Base-by-base conservation (phyloP, 768 basidiomycete genomes). In the Nidula microcarpa region DNA sequence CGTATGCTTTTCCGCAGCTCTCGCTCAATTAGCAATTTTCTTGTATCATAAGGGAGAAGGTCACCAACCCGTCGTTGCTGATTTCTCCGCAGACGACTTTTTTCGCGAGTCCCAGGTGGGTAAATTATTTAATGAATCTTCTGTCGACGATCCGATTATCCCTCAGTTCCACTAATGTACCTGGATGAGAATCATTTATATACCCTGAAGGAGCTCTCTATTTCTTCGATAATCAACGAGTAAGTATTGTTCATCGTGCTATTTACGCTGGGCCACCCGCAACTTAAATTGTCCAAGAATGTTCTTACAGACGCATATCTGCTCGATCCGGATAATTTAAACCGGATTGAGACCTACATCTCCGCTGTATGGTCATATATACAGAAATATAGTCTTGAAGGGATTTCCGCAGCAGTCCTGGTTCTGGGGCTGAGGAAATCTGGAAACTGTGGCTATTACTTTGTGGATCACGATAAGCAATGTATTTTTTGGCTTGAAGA, bases 151-250 rank as follows among this genome's bases (percentile, higher is more conserved):
- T 8, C 9, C 37, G 9, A n/a, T 39, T n/a, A 8, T 39, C 37
- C n/a, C 8, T 39, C 37, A 39, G 37, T n/a, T 39, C 37, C n/a
- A 39, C 37, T n/a, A 8, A 8, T 39, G 9, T 39, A n/a, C 9
- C 37, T 8, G n/a, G n/a, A 45, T 55, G 53, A 49, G 41, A 50
- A 34, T 13, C 49, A 14, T 16, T 34, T 34, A 51, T 34, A 9
- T 49, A 55, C 39, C 53, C 53, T 8, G 49, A 55, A 14, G 53
- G 53, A 3, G 53, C 53, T 5, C 53, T 35, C n/a, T 55, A 55
- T 32, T 55, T 55, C 18, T 51, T 43, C 30, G 32, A 55, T 30
- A 8, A n/a, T 37, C 10, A 17, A 6, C 43, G 49, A 14, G 53
- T 55, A 41, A 55, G 41, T 17, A 4, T 39, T 51, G 36, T 14